A percentile compares a stretch with the other conserved stretches of the same genome.
Conservation (phyloP, 1,284 basidiomycete genomes). For the Laetiporus sulphureus region DNA sequence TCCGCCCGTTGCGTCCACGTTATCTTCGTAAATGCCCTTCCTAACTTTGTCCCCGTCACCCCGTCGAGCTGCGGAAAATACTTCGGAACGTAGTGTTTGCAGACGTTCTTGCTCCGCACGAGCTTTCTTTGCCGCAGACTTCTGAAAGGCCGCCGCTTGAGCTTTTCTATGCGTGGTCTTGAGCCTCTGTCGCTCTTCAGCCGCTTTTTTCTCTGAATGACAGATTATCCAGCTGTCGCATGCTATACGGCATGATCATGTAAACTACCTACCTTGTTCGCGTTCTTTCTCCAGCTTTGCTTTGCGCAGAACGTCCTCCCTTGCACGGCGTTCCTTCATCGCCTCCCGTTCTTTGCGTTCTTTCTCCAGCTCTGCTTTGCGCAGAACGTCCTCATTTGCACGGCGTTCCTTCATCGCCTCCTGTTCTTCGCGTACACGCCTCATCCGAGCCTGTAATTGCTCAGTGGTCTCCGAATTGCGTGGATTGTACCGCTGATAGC, state of each 20-base stretch:
- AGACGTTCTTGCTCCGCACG: slow-evolving; percentile 38
- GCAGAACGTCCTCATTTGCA: slow-evolving; percentile 35
- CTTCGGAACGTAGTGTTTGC: slow-evolving; percentile 49
- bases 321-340: slow-evolving; percentile 43
- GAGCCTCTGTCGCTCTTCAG: slow-evolving; percentile 49
- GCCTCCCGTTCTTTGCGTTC: no score
- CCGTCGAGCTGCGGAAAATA: slow-evolving; percentile 56
- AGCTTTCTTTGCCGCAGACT: slow-evolving; percentile 43
- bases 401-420: slow-evolving; percentile 45
- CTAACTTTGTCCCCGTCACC: slow-evolving; percentile 48
- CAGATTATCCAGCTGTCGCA: no score
- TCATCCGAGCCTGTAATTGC: slow-evolving; percentile 46
- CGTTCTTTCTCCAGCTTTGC: slow-evolving; percentile 41
- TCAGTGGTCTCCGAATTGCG: slow-evolving; percentile 36
- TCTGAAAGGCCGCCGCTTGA: slow-evolving; percentile 41
- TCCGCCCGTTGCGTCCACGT: slow-evolving; percentile 62
- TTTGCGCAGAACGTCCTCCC: slow-evolving; percentile 39
- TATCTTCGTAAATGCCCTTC: slow-evolving; percentile 59
- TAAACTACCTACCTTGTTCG: no score
- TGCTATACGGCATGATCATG: no score
- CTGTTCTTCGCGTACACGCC: slow-evolving; percentile 43
- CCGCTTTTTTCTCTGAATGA: slow-evolving; percentile 41
- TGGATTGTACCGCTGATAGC: slow-evolving; percentile 12
- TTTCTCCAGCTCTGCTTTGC: slow-evolving; percentile 44
- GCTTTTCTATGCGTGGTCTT: slow-evolving; percentile 51